Evolutionary conservation across 2,329 filamentous ascomycete genomes (phyloP), one percentile per base, ranked within the genome.

Genomic region (Esteya vermicola): DNA sequence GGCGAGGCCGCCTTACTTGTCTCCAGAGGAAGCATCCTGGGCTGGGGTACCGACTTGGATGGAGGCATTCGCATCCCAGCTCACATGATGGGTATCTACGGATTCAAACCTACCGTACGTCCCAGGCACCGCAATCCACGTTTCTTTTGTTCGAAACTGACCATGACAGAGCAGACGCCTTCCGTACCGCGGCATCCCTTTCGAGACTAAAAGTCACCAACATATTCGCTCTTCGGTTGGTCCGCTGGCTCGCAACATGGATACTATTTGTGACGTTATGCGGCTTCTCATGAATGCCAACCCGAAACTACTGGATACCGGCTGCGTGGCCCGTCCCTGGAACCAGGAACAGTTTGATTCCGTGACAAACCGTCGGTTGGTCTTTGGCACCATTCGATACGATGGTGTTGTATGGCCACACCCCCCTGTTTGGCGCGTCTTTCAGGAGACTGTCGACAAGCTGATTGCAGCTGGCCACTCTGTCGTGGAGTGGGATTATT

Each of bases 221-320:
- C 46, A 48, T 22, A 41, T 48, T 0, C 46, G 42, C 4, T 80
- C 75, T 0, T 73, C 81, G 0, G 66, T 82, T 5, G 80, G 81
- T 0, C 75, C 79, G 0, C 52, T 85, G 13, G 70, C 70, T 0
- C 70, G 70, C 0, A 73, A 68, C 2, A 57, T 70, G 2, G 61
- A 64, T 1, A 68, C 68, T 0, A 49, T 82, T 10, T 65, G 64
- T 23, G 53, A 81, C 1, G 41, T 38, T 2, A 64, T 75, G 4
- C 67, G 72, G 48, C 58, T 66, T 0, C 52, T 83, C 2, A 56
- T 85, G 1, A 62, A 59, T 9, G 65, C 66, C 18, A 49, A 72
- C 37, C 81, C 81, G 0, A 85, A 80, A 81, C 1, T 58, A 69
- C 45, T 63, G 64, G 81, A 85, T n/a, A 52, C 79, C 76, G 0